Conservation (phyloP, 2,329 filamentous ascomycete species). For the Penicillium sp. region DNA sequence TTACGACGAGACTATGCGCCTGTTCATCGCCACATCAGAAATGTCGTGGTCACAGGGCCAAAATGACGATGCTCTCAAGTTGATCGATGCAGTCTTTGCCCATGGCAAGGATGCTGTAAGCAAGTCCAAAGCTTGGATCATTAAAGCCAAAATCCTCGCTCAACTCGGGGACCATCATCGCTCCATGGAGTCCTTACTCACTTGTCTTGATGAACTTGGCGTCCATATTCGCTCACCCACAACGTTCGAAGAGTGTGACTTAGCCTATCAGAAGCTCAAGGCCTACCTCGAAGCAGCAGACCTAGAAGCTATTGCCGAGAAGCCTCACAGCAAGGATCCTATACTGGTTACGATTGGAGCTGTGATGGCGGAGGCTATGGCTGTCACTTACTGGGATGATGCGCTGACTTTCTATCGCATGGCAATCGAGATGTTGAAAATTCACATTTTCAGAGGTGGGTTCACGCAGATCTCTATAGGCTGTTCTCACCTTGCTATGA, state of each 20-base stretch:
- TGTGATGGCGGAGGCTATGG: constrained; percentile 58
- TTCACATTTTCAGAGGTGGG: constrained; percentile 54
- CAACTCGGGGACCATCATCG: constrained; percentile 68
- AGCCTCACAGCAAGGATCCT: constrained; percentile 44
- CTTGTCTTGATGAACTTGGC: constrained; percentile 67
- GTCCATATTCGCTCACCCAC: constrained; percentile 64
- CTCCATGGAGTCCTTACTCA: constrained; percentile 67
- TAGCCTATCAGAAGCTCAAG: constrained; percentile 65
- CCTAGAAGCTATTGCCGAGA: constrained; percentile 38
- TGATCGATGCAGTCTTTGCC: constrained; percentile 68
- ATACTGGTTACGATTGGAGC: constrained; percentile 49
- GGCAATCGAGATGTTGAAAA: constrained; percentile 56
- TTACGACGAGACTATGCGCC: constrained; percentile 79
- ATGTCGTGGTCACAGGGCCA: constrained; percentile 77
- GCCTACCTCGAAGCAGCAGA: constrained; percentile 60
- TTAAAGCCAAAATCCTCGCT: constrained; percentile 75
- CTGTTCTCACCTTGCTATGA: constrained; percentile 57
- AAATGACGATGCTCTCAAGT: constrained; percentile 61
- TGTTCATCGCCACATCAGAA: constrained; percentile 77
- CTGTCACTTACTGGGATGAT: constrained; percentile 60
- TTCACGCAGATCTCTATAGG: constrained; percentile 59
- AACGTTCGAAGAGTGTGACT: constrained; percentile 73
- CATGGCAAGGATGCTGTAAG: constrained; percentile 71
- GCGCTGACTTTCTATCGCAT: constrained; percentile 58
- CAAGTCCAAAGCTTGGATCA: constrained; percentile 77